Evolutionary conservation across 495 filamentous ascomycete genomes (phyloP).

Genomic region (Penicillium flavigenum): DNA sequence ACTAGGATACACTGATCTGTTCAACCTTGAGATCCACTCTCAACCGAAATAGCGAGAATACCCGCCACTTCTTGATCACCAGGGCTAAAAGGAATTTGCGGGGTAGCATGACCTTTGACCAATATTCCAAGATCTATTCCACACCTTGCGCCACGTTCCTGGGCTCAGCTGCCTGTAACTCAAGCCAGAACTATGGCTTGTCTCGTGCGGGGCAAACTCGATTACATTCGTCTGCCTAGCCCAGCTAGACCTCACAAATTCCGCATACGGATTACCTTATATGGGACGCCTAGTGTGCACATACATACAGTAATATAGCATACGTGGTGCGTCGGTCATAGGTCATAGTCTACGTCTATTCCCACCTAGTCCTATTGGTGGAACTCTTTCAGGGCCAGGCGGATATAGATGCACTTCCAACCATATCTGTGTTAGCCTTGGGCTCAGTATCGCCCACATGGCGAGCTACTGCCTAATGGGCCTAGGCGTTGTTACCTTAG

Average conservation of each 20-base stretch:
- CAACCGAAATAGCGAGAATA: background rate
- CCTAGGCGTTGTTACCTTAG: background rate
- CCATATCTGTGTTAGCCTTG: background rate
- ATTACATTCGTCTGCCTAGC: background rate
- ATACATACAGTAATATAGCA: background rate
- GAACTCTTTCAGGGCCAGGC: background rate
- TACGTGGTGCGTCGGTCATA: background rate
- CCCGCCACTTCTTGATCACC: slow-evolving; percentile 6
- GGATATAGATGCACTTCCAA: slow-evolving; percentile 10
- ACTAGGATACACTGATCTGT: background rate
- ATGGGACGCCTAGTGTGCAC: background rate
- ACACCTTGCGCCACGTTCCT: background rate
- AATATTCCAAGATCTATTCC: background rate
- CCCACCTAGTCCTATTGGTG: background rate
- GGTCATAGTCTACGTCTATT: background rate
- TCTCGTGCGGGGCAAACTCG: background rate
- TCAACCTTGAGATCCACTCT: background rate
- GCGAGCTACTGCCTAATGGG: background rate
- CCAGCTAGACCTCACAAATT: background rate
- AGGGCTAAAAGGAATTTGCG: slow-evolving; percentile 5
- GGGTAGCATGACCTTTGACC: slow-evolving; percentile 5
- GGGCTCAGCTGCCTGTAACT: background rate
- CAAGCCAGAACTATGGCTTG: background rate
- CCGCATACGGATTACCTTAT: background rate
- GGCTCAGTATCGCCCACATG: background rate